These are phyloP conservation scores for Xylaria flabelliformis DNA, from an alignment of 495 filamentous ascomycete genomes.

Conservation along the genomic window DNA sequence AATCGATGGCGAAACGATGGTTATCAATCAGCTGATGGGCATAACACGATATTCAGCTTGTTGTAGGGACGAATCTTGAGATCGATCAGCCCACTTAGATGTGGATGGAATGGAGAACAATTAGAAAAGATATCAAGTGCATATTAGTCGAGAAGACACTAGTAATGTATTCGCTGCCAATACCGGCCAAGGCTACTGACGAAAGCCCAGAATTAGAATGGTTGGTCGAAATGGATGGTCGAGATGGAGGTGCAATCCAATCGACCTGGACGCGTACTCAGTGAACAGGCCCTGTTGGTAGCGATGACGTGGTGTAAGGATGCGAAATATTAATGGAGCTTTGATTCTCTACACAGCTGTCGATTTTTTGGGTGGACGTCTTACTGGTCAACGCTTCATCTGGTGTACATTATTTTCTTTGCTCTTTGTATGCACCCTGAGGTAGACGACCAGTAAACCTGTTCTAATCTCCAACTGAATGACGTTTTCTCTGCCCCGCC, in stretches of 20 bases:
- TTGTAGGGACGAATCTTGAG: not conserved
- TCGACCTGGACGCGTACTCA: not conserved
- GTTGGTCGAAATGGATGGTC: not conserved
- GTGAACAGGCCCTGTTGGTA: not conserved
- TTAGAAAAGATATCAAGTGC: not conserved
- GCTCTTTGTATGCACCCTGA: not conserved
- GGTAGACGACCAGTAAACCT: not conserved
- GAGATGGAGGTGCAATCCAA: not conserved
- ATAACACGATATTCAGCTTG: not conserved
- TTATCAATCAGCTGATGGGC: not conserved
- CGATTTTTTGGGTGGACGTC: not conserved
- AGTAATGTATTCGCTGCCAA: constrained; percentile 10
- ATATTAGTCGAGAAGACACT: not conserved
- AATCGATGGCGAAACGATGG: not conserved
- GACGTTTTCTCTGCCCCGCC: constrained; percentile 6
- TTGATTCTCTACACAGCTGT: not conserved
- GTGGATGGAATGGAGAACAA: not conserved
- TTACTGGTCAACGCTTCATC: not conserved
- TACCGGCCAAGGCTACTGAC: constrained; percentile 7
- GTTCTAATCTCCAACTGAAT: not conserved
- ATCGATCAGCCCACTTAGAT: constrained; percentile 6
- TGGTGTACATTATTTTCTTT: not conserved
- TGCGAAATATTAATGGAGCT: not conserved
- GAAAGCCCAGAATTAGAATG: constrained; percentile 4
- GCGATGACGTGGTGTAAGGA: constrained; percentile 18